Base-by-base conservation (phyloP, 2,329 filamentous ascomycete species). In the Proliferodiscus dingleyae region DNA sequence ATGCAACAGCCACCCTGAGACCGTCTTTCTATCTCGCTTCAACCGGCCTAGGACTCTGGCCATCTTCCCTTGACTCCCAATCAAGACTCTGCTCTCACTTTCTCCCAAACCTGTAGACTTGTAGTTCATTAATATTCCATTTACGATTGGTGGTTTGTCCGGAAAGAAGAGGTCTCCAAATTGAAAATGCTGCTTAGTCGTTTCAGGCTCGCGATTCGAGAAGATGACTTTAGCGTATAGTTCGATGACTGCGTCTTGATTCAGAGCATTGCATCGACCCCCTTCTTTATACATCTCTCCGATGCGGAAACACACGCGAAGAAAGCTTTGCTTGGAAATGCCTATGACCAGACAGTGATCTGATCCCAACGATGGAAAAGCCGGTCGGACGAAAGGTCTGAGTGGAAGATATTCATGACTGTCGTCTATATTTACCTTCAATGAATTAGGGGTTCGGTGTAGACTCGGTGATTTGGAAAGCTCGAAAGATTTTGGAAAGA, bases 271-370 rank as follows among this genome's bases (percentile, higher is more conserved):
- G 41, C 68, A 68, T 41, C 61, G 65, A 28, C 47, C 42, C 2
- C 73, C 73, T 37, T 69, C 68, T 39, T 71, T 74, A 38, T 78
- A 60, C 46, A 83, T 73, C 56, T 85, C 80, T 3, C 75, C 77
- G 19, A 84, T 69, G 21, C 80, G 73, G 54, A 87, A 86, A 58
- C 81, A 85, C 0, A 75, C 80, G 9, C 77, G 72, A 10, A 83
- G 65, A 5, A 74, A 47, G 0, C 58, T 64, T 8, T 65, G 60
- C 2, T 72, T 66, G 0, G 73, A 73, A 2, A 80, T 55, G 7
- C 78, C 78, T 11, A 72, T 64, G 4, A 83, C 67, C 2, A 71
- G 70, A 18, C 77, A 78, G 26, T 75, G 69, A 55, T 80, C 74
- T 2, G 65, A 65, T 15, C 77, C 64, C 15, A 66, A 64, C 4